Evolutionary conservation across 768 basidiomycete species (phyloP).

Genomic region (Mycena pura): DNA sequence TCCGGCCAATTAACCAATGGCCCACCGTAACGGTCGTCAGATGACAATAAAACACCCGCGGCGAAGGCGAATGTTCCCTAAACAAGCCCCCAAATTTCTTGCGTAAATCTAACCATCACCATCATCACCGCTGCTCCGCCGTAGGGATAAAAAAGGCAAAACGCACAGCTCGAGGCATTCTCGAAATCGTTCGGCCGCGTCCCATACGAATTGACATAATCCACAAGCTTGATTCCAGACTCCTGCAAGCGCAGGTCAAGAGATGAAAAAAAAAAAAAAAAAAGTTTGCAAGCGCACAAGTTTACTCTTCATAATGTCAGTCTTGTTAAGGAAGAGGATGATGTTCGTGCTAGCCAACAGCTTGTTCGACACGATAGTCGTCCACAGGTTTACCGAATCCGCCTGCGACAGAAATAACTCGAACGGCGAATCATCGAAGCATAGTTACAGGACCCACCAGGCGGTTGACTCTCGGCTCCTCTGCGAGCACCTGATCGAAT

Average conservation of each 20-base stretch:
- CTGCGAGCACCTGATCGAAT: conserved; percentile 73
- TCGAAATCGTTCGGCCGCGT: conserved; percentile 74
- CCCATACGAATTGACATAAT: conserved; percentile 76
- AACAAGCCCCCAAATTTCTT: conserved; percentile 52
- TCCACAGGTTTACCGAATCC: conserved; percentile 81
- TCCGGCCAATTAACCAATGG: conserved; percentile 4
- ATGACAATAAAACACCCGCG: conserved; percentile 68
- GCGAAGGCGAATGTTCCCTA: conserved; percentile 48
- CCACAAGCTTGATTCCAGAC: conserved; percentile 66
- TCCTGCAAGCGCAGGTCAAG: conserved; percentile 22
- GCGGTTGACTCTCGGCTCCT: conserved; percentile 69
- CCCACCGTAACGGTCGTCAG: conserved; percentile 71
- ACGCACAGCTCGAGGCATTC: conserved; percentile 69
- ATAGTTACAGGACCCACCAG: conserved; percentile 45
- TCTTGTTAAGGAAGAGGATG: conserved; percentile 85
- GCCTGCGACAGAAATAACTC: conserved; percentile 49
- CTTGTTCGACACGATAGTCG: conserved; percentile 71
- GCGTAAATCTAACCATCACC: conserved; percentile 41
- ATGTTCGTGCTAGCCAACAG: conserved; percentile 75
- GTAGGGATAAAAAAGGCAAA: conserved; percentile 14
- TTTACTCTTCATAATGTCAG: conserved; percentile 74
- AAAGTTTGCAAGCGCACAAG: conserved; percentile 38
- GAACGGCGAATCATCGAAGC: neutral
- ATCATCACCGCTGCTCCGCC: neutral
- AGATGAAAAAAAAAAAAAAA: neutral